Evolutionary conservation across 2,329 filamentous ascomycete genomes (phyloP).

Genomic region (Clarireedia sp.): DNA sequence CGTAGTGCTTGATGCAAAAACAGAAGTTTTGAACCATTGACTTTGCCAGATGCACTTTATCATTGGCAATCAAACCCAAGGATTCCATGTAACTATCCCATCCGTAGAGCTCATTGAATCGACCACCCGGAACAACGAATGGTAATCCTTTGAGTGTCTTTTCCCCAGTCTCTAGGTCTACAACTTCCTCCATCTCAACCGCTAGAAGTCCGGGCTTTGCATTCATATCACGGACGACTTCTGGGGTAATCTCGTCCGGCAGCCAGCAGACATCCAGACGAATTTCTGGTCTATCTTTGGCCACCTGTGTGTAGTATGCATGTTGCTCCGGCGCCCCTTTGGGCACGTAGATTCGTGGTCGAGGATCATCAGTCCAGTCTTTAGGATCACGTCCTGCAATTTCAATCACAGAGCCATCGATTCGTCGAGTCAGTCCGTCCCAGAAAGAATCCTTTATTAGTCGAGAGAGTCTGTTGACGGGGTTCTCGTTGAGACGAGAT

Average conservation of each 20-base stretch:
- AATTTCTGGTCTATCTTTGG: constrained; percentile 70
- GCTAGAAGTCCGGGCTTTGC: constrained; percentile 82
- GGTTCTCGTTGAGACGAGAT: constrained; percentile 87
- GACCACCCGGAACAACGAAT: constrained; percentile 93
- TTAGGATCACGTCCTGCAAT: constrained; percentile 85
- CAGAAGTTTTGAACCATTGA: constrained; percentile 94
- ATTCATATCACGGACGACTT: constrained; percentile 77
- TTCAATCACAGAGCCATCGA: constrained; percentile 82
- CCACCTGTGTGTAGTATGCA: constrained; percentile 80
- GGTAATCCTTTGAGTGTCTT: constrained; percentile 71
- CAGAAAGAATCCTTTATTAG: constrained; percentile 88
- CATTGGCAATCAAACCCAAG: constrained; percentile 76
- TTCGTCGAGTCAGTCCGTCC: constrained; percentile 80
- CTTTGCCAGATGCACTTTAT: constrained; percentile 80
- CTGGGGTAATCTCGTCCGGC: constrained; percentile 67
- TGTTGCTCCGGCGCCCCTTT: constrained; percentile 76
- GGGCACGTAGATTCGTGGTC: constrained; percentile 87
- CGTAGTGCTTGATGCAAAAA: constrained; percentile 97
- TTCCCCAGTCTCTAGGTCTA: constrained; percentile 59
- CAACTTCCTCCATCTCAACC: constrained; percentile 74
- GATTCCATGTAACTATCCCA: constrained; percentile 99
- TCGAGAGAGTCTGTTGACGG: constrained; percentile 77
- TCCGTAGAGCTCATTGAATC: constrained; percentile 97
- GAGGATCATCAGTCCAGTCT: constrained; percentile 86
- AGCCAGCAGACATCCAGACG: constrained; percentile 80